Evolutionary conservation across 495 filamentous ascomycete genomes (phyloP).

Genomic region (Neurospora sp.): DNA sequence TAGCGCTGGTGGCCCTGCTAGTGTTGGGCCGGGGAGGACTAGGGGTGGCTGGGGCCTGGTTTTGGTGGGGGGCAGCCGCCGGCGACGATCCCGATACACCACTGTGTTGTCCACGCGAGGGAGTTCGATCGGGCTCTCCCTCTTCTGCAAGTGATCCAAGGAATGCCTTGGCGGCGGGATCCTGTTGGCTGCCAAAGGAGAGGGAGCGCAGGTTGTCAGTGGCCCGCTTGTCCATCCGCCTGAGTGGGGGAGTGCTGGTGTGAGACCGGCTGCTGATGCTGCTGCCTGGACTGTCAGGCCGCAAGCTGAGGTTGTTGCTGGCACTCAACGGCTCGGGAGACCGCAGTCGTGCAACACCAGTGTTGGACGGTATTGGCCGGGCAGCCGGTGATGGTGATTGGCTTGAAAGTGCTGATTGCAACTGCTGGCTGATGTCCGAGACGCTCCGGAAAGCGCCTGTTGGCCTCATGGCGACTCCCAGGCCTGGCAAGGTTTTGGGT

Average conservation of each 20-base stretch:
- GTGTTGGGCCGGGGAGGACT: background rate
- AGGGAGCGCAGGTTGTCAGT: constrained; percentile 73
- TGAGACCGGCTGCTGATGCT: constrained; percentile 34
- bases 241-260: constrained; percentile 52
- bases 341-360: constrained; percentile 41
- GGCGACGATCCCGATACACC: background rate
- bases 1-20: constrained; percentile 4
- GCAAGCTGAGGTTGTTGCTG: constrained; percentile 16
- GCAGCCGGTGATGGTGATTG: constrained; percentile 21
- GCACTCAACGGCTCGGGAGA: constrained; percentile 42
- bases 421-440: background rate
- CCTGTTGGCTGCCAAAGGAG: constrained; percentile 47
- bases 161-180: constrained; percentile 15
- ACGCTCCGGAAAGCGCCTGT: background rate
- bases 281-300: constrained; percentile 46
- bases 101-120: background rate
- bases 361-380: constrained; percentile 34
- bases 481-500: background rate
- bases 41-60: constrained; percentile 22
- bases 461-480: background rate
- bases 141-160: background rate
- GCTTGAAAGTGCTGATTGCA: constrained; percentile 1
- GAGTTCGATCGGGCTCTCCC: background rate
- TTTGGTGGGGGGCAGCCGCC: constrained; percentile 7
- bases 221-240: constrained; percentile 60